These are phyloP conservation scores for Cytauxzoon felis DNA, from an alignment of 169 alveolate genomes.

Conservation along the genomic window DNA sequence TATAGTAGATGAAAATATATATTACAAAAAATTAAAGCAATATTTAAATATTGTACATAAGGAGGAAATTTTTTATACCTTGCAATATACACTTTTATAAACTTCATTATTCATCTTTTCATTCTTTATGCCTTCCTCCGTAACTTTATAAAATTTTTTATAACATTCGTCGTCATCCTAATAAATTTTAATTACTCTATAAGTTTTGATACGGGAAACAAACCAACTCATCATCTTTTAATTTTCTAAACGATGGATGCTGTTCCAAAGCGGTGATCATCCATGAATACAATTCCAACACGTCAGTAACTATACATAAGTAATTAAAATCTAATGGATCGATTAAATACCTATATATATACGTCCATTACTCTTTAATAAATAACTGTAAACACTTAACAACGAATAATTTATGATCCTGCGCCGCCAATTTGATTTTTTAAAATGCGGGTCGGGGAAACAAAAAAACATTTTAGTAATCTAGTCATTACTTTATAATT, in stretches of 20 bases:
- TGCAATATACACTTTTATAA: background rate
- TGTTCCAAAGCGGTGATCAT: slow-evolving; percentile 22
- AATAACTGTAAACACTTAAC: slow-evolving; percentile 70
- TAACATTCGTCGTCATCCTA: slow-evolving; percentile 28
- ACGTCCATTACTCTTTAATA: slow-evolving; percentile 60
- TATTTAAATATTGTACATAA: no score
- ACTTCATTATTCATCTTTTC: background rate
- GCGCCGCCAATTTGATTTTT: slow-evolving; percentile 82
- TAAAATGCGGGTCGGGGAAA: slow-evolving; percentile 89
- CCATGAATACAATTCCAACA: slow-evolving; percentile 78
- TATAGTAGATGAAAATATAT: no score
- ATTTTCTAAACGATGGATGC: slow-evolving; percentile 13
- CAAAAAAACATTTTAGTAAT: slow-evolving; percentile 82
- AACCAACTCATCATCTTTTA: background rate
- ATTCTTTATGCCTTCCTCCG: slow-evolving; percentile 30
- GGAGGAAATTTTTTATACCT: background rate
- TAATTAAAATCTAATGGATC: background rate
- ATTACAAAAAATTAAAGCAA: no score
- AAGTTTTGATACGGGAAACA: no score
- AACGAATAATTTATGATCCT: slow-evolving; percentile 75
- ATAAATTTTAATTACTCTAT: background rate
- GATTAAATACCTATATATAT: slow-evolving; percentile 61
- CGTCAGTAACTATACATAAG: slow-evolving; percentile 76
- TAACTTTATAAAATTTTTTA: background rate
- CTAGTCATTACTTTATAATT: slow-evolving; percentile 6